phyloP scores from a whole-genome alignment of 73 alveolate genomes.

The Paramecium tetraurelia region DNA sequence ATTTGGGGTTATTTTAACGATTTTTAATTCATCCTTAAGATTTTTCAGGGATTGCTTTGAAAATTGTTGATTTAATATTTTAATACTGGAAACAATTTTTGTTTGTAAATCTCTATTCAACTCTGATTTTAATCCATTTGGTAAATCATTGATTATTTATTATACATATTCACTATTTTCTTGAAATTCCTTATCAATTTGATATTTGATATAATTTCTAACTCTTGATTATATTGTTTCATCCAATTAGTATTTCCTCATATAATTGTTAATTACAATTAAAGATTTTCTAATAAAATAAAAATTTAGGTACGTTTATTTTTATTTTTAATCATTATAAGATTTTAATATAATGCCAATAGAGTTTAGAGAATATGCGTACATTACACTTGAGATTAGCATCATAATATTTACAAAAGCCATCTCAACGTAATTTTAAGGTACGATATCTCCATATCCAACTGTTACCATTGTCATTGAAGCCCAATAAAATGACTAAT shows the following conservation, averaged over 20 bases:
- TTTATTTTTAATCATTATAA: not conserved
- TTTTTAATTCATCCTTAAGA: not conserved
- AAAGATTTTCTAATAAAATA: not conserved
- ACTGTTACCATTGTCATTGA: constrained; percentile 10
- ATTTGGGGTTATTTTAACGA: not conserved
- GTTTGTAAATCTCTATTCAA: not conserved
- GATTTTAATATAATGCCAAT: constrained; percentile 45
- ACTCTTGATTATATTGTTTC: not conserved
- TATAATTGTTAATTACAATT: constrained; percentile 4
- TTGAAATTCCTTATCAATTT: not conserved
- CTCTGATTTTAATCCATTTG: not conserved
- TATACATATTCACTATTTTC: not conserved
- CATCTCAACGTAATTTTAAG: constrained; percentile 8
- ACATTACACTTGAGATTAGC: constrained; percentile 33
- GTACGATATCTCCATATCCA: constrained; percentile 12
- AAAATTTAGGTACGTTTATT: not conserved
- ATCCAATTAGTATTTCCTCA: constrained; percentile 36
- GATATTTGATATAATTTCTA: constrained; percentile 24
- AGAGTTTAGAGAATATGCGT: constrained; percentile 35
- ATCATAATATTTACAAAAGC: constrained; percentile 6
- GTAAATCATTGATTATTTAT: not conserved
- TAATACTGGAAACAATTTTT: not conserved
- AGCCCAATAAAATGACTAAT: constrained; percentile 45
- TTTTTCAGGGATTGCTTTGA: not conserved
- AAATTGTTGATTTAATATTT: not conserved